These are phyloP conservation scores for Schizosaccharomyces octosporus DNA, from an alignment of 805 yeast species.

Conservation along the genomic window DNA sequence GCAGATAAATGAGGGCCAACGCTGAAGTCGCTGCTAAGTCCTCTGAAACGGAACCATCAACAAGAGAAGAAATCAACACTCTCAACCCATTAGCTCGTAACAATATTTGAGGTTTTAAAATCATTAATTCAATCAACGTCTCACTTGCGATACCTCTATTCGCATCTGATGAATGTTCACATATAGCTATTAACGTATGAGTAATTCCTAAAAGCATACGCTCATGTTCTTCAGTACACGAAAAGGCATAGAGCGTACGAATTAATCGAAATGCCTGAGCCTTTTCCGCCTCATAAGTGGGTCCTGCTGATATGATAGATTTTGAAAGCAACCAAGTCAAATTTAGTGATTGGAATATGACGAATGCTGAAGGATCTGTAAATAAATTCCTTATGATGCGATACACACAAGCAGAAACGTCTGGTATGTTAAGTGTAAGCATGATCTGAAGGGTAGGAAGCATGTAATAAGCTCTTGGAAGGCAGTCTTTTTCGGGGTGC, in stretches of 20 bases:
- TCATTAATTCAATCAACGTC: neutral
- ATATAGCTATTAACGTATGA: neutral
- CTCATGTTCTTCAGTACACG: neutral
- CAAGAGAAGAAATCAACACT: neutral
- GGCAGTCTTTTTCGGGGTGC: neutral
- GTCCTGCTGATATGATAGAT: neutral
- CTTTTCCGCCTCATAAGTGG: neutral
- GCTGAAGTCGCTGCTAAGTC: neutral
- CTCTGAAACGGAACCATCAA: neutral
- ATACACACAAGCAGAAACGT: neutral
- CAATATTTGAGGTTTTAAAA: neutral
- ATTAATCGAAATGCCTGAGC: neutral
- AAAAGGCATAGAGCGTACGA: neutral
- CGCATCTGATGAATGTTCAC: neutral
- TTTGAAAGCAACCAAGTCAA: neutral
- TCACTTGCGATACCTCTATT: neutral
- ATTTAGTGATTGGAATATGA: neutral
- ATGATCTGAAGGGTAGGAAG: neutral
- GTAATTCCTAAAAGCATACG: neutral
- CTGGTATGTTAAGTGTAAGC: neutral
- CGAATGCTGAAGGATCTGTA: neutral
- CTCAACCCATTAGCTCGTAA: neutral
- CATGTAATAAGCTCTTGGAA: neutral
- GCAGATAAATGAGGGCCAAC: slow-evolving; percentile 24
- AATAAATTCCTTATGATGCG: neutral